These are phyloP conservation scores for Hericium rajendrae DNA, from an alignment of 768 basidiomycete genomes.

Conservation along the genomic window DNA sequence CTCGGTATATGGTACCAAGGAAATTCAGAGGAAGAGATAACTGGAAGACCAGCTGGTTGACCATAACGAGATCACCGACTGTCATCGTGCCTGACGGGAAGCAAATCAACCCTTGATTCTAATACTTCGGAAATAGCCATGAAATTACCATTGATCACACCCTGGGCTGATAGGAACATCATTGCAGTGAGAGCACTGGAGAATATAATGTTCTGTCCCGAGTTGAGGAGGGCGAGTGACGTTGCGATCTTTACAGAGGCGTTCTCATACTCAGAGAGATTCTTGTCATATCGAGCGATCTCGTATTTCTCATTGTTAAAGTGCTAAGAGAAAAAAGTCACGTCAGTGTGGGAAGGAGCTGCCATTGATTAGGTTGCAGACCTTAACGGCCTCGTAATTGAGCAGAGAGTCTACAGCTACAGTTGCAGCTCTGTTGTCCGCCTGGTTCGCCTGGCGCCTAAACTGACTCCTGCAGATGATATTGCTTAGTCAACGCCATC, in stretches of 20 bases:
- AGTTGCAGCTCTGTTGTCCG: constrained; percentile 93
- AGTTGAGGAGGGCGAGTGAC: constrained; percentile 86
- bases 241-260: constrained; percentile 93
- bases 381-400: constrained; percentile 99
- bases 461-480: constrained; percentile 66
- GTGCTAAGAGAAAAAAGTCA: constrained; percentile 40
- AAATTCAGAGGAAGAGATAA: constrained; percentile 95
- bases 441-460: constrained; percentile 89
- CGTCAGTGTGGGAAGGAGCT: background rate
- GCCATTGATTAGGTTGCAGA: constrained; percentile 20
- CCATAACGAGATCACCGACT: constrained; percentile 97
- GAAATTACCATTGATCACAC: constrained; percentile 73
- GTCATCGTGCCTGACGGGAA: constrained; percentile 79
- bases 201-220: constrained; percentile 95
- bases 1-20: constrained; percentile 93
- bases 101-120: background rate
- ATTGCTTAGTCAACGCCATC: background rate
- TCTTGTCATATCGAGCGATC: constrained; percentile 83
- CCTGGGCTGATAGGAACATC: constrained; percentile 96
- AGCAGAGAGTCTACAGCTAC: constrained; percentile 92
- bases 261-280: constrained; percentile 80
- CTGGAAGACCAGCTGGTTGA: constrained; percentile 97
- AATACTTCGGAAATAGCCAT: background rate
- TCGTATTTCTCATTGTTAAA: constrained; percentile 97
- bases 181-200: constrained; percentile 86